Base-by-base conservation (phyloP, 2,329 filamentous ascomycete species). In the Paraconiothyrium sp. region DNA sequence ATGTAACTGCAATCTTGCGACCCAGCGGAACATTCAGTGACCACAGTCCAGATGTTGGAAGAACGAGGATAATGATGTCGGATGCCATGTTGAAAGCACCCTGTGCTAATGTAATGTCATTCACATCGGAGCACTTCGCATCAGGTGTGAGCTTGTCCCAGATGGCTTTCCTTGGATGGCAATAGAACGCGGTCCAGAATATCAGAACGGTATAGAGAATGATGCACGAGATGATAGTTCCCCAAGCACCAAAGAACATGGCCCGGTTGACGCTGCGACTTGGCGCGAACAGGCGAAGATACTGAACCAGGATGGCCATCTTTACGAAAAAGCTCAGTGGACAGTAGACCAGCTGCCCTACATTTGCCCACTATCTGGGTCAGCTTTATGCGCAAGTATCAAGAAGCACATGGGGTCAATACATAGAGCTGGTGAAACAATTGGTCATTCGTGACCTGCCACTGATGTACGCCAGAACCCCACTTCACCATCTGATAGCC, bases 381-480 rank as follows among this genome's bases (percentile, higher is more conserved):
- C 41, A 50, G 32, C 24, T 27, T 14, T 27, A 30, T 13, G 41
- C n/a, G 20, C 24, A 32, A 34, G 16, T 24, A 2, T 24, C 8
- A 39, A 27, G 7, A 27, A 37, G 41, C 9, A 24, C 22, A 3
- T 27, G 34, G 27, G 32, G 35, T n/a, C 43, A 9, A 30, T 64
- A 73, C 72, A 41, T 70, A 72, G 16, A 72, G 63, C 48, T 72
- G 71, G 9, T 69, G 60, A 59, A 72, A 72, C 9, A 73, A 58
- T 43, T 73, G 65, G 10, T 60, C 64, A 30, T 70, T 48, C 13
- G 70, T 70, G 10, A 74, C 49, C 60, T 74, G 70, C 72, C 72
- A 74, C 55, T 73, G 71, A 62, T 74, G 72, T 4, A 73, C 71
- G 10, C 72, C 72, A 30, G 70, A 66, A n/a, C 72, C 72, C 65